Percentiles rank a stretch among this genome's conserved stretches.
Evolutionary conservation across 2,329 filamentous ascomycete genomes (phyloP).

Genomic region (Colletotrichum sp.): DNA sequence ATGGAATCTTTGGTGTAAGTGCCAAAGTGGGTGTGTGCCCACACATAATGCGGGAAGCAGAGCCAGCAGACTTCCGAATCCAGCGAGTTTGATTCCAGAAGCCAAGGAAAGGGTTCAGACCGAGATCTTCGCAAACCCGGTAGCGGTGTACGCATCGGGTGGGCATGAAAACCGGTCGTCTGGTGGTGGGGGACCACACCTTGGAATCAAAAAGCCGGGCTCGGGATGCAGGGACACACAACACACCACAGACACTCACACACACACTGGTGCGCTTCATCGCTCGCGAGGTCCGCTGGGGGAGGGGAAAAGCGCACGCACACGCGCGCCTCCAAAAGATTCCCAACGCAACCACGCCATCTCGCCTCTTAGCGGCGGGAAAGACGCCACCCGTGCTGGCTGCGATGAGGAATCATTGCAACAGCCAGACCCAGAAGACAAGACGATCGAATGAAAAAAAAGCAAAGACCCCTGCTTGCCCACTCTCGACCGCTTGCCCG

Average conservation of each 20-base stretch:
- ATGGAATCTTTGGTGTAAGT: neutral
- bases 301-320: neutral
- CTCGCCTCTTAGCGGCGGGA: constrained; percentile 6
- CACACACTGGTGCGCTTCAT: neutral
- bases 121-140: neutral
- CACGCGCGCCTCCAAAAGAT: neutral
- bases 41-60: neutral
- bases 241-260: neutral
- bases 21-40: neutral
- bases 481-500: neutral
- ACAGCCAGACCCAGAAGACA: neutral
- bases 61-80: neutral
- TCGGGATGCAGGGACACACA: neutral
- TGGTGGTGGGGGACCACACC: neutral
- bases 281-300: neutral
- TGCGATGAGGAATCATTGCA: constrained; percentile 16
- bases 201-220: constrained; percentile 1
- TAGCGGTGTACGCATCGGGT: constrained; percentile 7
- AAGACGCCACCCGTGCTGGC: neutral
- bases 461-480: neutral
- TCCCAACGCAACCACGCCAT: neutral
- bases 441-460: neutral
- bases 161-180: neutral
- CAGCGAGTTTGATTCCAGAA: constrained; percentile 9
- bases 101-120: neutral